These are phyloP conservation scores for Pecoramyces ruminantium DNA, from an alignment of 192 early-diverging fungal species.

Conservation along the genomic window DNA sequence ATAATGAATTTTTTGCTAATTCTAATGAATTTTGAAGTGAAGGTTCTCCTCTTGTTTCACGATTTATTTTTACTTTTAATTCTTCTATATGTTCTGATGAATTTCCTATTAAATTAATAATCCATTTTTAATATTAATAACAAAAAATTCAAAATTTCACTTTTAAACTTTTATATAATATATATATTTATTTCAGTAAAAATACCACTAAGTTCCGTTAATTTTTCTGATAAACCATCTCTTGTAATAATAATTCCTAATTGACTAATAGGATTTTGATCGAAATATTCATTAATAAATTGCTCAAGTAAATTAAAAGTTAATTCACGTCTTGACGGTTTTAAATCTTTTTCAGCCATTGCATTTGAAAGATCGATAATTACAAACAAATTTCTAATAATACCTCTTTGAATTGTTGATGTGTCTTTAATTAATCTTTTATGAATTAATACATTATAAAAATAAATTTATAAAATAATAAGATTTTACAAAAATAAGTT, in stretches of 20 bases:
- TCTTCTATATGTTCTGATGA: conserved; percentile 64
- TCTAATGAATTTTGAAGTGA: conserved; percentile 87
- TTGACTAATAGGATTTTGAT: conserved; percentile 88
- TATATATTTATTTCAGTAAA: too few species aligned
- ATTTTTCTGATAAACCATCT: conserved; percentile 69
- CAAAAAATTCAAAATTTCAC: too few species aligned
- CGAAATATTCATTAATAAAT: conserved; percentile 80
- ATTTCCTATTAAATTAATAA: conserved; percentile 26
- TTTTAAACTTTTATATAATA: not conserved
- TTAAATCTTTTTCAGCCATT: conserved; percentile 74
- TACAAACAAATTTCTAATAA: conserved; percentile 66
- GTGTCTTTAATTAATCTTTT: conserved; percentile 47
- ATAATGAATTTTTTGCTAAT: conserved; percentile 52
- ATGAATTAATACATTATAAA: too few species aligned
- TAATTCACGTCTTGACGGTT: conserved; percentile 62
- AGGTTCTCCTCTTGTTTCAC: conserved; percentile 65
- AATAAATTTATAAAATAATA: too few species aligned
- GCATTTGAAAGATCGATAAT: conserved; percentile 66
- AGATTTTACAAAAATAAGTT: too few species aligned
- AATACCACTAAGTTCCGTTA: conserved; percentile 71
- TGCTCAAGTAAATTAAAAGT: conserved; percentile 41
- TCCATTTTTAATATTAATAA: too few species aligned
- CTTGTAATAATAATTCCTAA: conserved; percentile 65
- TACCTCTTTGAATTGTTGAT: conserved; percentile 53
- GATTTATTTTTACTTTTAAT: conserved; percentile 41